phyloP scores from a whole-genome alignment of 805 yeast species.

The Ogataea glucozyma region DNA sequence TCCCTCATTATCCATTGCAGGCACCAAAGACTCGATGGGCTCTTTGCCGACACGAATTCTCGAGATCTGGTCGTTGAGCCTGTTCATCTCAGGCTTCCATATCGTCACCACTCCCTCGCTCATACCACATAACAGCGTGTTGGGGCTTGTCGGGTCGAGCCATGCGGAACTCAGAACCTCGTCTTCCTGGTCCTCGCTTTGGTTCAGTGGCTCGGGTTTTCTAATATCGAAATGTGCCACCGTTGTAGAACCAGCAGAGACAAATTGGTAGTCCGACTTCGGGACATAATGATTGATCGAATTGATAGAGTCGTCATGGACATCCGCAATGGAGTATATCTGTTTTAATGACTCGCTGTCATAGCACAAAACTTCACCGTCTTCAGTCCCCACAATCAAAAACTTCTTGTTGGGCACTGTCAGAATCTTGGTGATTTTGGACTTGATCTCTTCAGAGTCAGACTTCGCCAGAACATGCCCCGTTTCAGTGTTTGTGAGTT shows the following conservation, averaged over 20 bases:
- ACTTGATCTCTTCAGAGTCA: constrained; percentile 16
- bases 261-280: constrained; percentile 73
- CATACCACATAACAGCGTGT: constrained; percentile 68
- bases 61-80: constrained; percentile 73
- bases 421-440: constrained; percentile 43
- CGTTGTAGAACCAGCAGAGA: constrained; percentile 81
- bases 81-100: constrained; percentile 77
- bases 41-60: constrained; percentile 64
- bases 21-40: constrained; percentile 69
- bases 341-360: constrained; percentile 53
- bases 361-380: constrained; percentile 63
- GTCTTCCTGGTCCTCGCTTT: constrained; percentile 90
- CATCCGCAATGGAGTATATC: constrained; percentile 49
- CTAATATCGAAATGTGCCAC: constrained; percentile 77
- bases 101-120: constrained; percentile 86
- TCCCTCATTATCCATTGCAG: constrained; percentile 55
- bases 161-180: constrained; percentile 78
- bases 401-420: constrained; percentile 49
- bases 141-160: constrained; percentile 60
- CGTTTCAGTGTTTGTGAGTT: constrained; percentile 65
- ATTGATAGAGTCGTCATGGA: constrained; percentile 79
- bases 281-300: constrained; percentile 69
- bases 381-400: constrained; percentile 64
- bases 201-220: constrained; percentile 52
- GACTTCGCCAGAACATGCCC: constrained; percentile 73